Conservation (phyloP, 345 rosid species). For the Gossypium herbaceum region DNA sequence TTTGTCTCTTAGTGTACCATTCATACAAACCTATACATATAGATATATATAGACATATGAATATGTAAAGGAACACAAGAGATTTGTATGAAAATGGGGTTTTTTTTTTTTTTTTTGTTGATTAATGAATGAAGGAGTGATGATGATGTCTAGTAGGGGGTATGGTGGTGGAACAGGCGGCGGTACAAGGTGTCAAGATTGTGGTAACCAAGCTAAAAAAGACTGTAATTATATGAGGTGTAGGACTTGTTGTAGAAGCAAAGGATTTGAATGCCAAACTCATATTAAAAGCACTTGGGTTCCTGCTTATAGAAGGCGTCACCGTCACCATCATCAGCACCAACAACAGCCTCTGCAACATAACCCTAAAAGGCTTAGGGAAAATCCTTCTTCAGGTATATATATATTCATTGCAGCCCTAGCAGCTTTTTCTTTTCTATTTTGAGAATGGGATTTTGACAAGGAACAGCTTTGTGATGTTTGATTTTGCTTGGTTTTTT, state of each 20-base stretch:
- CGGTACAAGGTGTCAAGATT: slow-evolving; percentile 54
- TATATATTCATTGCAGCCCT: not conserved
- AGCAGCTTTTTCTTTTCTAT: not conserved
- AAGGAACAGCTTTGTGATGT: not conserved
- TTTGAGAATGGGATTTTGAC: not conserved
- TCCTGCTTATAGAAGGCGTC: slow-evolving; percentile 48
- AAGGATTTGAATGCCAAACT: slow-evolving; percentile 58
- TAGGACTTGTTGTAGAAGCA: slow-evolving; percentile 57
- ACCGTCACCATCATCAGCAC: slow-evolving; percentile 10
- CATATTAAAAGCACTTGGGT: slow-evolving; percentile 74
- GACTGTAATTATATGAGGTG: slow-evolving; percentile 53
- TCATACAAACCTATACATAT: not conserved
- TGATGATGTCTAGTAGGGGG: slow-evolving; percentile 15
- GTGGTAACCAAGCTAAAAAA: slow-evolving; percentile 70
- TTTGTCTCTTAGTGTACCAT: not conserved
- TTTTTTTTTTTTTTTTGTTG: not conserved
- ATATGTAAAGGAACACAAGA: not conserved
- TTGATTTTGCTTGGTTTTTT: not conserved
- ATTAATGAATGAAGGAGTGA: not conserved
- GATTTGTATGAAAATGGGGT: not conserved
- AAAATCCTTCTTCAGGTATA: slow-evolving; percentile 19
- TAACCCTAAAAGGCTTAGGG: slow-evolving; percentile 36
- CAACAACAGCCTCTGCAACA: slow-evolving; percentile 5
- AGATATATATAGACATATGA: not conserved
- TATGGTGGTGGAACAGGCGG: slow-evolving; percentile 11